Conservation (phyloP, 2,329 filamentous ascomycete genomes). For the Pseudomassariella vexata region DNA sequence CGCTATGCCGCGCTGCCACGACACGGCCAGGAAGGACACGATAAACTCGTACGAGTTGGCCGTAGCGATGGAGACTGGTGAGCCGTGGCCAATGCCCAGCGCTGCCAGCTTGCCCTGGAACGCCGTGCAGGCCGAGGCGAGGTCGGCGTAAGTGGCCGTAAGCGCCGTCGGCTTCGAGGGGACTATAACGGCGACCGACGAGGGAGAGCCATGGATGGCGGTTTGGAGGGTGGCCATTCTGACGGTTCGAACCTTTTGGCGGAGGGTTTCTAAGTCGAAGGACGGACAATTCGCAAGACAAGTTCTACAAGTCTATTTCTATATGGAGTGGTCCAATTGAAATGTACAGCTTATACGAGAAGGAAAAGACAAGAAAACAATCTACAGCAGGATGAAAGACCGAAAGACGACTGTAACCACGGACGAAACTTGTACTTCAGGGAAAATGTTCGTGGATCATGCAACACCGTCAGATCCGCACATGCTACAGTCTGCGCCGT, state of each 20-base stretch:
- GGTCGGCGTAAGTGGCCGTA: conserved; percentile 63
- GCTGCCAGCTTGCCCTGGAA: conserved; percentile 76
- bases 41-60: conserved; percentile 86
- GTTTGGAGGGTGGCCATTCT: conserved; percentile 39
- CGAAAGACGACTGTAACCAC: too few relatives aligned
- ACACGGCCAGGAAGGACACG: conserved; percentile 76
- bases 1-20: conserved; percentile 79
- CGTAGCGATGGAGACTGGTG: conserved; percentile 76
- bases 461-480: too few relatives aligned
- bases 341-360: conserved; percentile 7
- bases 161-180: conserved; percentile 58
- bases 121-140: conserved; percentile 57
- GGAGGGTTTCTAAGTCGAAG: too few relatives aligned
- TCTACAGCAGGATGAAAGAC: too few relatives aligned
- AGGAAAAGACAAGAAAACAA: conserved; percentile 7
- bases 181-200: conserved; percentile 62
- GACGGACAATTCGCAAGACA: too few relatives aligned
- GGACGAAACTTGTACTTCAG: too few relatives aligned
- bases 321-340: neutral
- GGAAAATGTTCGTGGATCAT: too few relatives aligned
- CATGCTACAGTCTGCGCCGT: too few relatives aligned
- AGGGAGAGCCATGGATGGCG: conserved; percentile 39
- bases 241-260: conserved; percentile 2
- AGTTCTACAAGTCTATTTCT: too few relatives aligned
- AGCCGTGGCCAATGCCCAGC: conserved; percentile 62